Conservation (phyloP, 148 eudicot genomes). For the Agrostemma githago region DNA sequence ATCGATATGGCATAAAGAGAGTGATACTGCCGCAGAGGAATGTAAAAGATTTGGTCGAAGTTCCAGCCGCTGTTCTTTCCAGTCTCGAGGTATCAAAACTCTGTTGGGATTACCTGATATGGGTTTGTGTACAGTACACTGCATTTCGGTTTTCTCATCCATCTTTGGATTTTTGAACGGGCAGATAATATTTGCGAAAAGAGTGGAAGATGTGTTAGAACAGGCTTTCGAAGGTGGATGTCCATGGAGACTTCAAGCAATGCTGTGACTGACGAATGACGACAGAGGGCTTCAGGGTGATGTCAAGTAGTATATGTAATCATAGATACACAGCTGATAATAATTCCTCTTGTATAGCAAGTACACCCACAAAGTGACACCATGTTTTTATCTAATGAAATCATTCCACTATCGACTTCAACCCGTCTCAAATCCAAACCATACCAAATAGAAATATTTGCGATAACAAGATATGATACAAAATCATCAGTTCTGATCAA, state of each 20-base stretch:
- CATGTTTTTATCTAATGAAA: background rate
- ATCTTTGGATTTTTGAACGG: background rate
- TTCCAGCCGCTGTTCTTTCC: constrained; percentile 79
- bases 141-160: background rate
- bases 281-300: background rate
- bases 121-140: background rate
- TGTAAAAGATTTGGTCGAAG: constrained; percentile 86
- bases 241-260: constrained; percentile 77
- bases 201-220: constrained; percentile 96
- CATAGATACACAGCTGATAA: background rate
- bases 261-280: constrained; percentile 39
- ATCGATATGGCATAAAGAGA: constrained; percentile 93
- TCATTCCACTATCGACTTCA: background rate
- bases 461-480: background rate
- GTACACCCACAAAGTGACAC: background rate
- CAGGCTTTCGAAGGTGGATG: constrained; percentile 99
- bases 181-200: constrained; percentile 82
- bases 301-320: background rate
- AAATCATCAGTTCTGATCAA: background rate
- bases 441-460: too few relatives aligned
- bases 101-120: background rate
- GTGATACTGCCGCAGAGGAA: constrained; percentile 93
- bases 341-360: background rate
- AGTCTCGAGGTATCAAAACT: constrained; percentile 57
- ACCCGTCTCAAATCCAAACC: too few relatives aligned